Conservation (phyloP, 257 asterid genomes). For the Thymus mandschuricus region DNA sequence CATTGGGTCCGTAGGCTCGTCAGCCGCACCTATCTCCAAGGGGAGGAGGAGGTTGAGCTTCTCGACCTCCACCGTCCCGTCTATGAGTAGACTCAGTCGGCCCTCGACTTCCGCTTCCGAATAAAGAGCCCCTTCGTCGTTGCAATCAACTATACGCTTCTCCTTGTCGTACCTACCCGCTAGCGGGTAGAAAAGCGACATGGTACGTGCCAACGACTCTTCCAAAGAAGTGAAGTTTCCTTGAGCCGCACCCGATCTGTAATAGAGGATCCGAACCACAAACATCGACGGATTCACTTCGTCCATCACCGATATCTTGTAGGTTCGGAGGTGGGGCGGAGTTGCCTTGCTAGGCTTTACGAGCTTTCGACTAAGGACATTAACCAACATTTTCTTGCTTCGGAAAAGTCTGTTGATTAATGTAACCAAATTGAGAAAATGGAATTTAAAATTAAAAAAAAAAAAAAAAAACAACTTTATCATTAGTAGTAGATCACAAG, state of each 20-base stretch:
- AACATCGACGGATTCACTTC: constrained; percentile 33
- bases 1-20: constrained; percentile 26
- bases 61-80: not conserved
- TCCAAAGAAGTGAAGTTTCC: not conserved
- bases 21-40: constrained; percentile 12
- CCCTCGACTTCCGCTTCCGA: constrained; percentile 18
- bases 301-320: constrained; percentile 32
- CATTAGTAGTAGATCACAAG: too few species aligned
- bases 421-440: not conserved
- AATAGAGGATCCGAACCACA: constrained; percentile 29
- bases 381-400: not conserved
- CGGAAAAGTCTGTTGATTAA: not conserved
- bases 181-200: constrained; percentile 26
- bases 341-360: constrained; percentile 30
- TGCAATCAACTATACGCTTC: constrained; percentile 17
- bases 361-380: constrained; percentile 13
- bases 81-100: constrained; percentile 7
- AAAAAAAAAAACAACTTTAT: too few species aligned
- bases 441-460: too few species aligned
- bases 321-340: constrained; percentile 19
- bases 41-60: constrained; percentile 33
- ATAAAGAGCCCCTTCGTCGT: constrained; percentile 27
- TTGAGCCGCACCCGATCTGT: not conserved
- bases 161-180: constrained; percentile 33
- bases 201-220: constrained; percentile 19